A percentile compares a stretch with the other conserved stretches of the same genome.
Conservation (phyloP, 2,329 filamentous ascomycete species). For the Aspergillus texensis region DNA sequence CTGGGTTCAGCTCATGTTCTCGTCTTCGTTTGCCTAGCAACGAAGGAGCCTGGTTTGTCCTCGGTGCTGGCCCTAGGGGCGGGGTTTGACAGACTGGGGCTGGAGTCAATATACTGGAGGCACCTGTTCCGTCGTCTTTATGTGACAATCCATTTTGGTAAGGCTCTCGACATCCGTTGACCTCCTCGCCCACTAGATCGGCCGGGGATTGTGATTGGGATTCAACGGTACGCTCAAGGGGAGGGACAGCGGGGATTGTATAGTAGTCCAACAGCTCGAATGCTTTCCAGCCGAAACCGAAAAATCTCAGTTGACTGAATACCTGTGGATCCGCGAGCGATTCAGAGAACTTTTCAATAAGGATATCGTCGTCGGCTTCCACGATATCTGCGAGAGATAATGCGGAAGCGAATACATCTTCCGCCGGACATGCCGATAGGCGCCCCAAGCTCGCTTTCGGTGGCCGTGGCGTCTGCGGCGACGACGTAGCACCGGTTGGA, state of each 20-base stretch:
- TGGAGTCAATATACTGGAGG: slow-evolving; percentile 7
- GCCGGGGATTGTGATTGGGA: slow-evolving; percentile 19
- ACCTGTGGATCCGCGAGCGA: slow-evolving; percentile 36
- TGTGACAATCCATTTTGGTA: not conserved
- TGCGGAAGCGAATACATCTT: slow-evolving; percentile 17
- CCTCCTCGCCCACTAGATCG: slow-evolving; percentile 13
- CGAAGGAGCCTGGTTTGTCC: slow-evolving; percentile 1
- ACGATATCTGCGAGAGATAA: slow-evolving; percentile 38
- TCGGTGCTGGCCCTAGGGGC: not conserved
- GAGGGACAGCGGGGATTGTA: slow-evolving; percentile 27
- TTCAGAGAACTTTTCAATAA: slow-evolving; percentile 34
- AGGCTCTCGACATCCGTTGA: slow-evolving; percentile 7
- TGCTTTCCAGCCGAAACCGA: slow-evolving; percentile 44
- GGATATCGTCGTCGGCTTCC: slow-evolving; percentile 39
- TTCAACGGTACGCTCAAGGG: slow-evolving; percentile 12
- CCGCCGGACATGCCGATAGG: not conserved
- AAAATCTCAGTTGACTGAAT: slow-evolving; percentile 35
- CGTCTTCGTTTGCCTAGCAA: slow-evolving; percentile 26
- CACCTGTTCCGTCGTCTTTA: not conserved
- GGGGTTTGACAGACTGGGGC: not conserved
- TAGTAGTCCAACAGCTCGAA: slow-evolving; percentile 43
- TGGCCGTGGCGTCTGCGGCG: slow-evolving; percentile 10
- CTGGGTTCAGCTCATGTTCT: slow-evolving; percentile 13
- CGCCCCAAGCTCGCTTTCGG: slow-evolving; percentile 5
- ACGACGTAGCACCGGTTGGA: slow-evolving; percentile 28